A percentile compares a stretch with the other conserved stretches of the same genome.
These are phyloP conservation scores for Senecio squalidus DNA, from an alignment of 140 eudicot genomes.

Conservation along the genomic window DNA sequence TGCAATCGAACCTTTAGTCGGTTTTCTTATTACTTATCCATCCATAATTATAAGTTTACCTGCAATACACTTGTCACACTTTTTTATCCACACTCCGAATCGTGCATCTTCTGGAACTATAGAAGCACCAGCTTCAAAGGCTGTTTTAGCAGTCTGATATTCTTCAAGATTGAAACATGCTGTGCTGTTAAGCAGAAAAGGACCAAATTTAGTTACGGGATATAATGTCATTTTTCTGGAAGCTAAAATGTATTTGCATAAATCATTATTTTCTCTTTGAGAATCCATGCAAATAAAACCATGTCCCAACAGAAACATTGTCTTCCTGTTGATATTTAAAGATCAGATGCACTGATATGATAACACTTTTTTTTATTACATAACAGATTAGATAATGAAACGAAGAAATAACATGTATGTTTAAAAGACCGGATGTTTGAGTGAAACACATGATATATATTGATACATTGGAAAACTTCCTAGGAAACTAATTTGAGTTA, in stretches of 20 bases:
- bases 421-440: not conserved
- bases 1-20: too few relatives aligned
- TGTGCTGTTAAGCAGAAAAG: slow-evolving; percentile 36
- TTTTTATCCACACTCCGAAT: slow-evolving; percentile 61
- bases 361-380: not conserved
- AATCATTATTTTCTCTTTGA: not conserved
- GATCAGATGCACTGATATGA: not conserved
- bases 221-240: not conserved
- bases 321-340: not conserved
- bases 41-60: slow-evolving; percentile 26
- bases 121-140: slow-evolving; percentile 75
- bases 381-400: not conserved
- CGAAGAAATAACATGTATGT: not conserved
- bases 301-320: not conserved
- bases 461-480: not conserved
- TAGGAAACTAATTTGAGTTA: slow-evolving; percentile 5
- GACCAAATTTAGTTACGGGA: not conserved
- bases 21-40: not conserved
- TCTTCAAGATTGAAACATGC: slow-evolving; percentile 91
- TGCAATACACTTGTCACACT: slow-evolving; percentile 80
- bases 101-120: slow-evolving; percentile 67
- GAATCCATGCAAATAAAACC: not conserved
- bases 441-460: not conserved
- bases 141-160: slow-evolving; percentile 79
- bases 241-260: not conserved